Evolutionary conservation across 2,329 filamentous ascomycete genomes (phyloP).

Genomic region (Emydomyces testavorans): DNA sequence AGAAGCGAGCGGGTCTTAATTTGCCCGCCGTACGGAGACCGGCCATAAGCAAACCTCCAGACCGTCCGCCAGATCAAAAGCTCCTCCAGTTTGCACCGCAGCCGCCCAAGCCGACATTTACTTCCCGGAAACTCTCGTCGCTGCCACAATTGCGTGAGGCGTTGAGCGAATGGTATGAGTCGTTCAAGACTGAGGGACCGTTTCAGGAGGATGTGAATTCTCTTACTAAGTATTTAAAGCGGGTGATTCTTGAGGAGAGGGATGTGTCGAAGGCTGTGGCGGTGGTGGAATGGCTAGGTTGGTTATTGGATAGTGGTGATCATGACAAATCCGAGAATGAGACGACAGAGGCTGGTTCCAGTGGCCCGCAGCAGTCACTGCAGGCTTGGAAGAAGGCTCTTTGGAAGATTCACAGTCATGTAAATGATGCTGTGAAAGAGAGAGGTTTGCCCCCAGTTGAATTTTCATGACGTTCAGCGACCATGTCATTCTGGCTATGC

Average conservation of each 20-base stretch:
- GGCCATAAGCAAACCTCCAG: not conserved
- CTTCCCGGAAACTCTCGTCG: slow-evolving; percentile 44
- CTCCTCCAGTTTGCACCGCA: slow-evolving; percentile 40
- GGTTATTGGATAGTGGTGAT: slow-evolving; percentile 28
- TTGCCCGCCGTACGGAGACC: slow-evolving; percentile 18
- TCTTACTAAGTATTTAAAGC: slow-evolving; percentile 58
- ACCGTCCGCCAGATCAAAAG: slow-evolving; percentile 25
- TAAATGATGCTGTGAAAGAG: slow-evolving; percentile 46
- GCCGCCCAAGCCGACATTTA: slow-evolving; percentile 49
- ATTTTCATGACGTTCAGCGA: slow-evolving; percentile 23
- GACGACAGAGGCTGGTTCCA: not conserved
- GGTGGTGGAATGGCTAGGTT: slow-evolving; percentile 53
- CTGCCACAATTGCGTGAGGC: slow-evolving; percentile 59
- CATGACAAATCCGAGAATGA: not conserved
- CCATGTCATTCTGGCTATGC: not conserved
- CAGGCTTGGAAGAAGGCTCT: slow-evolving; percentile 17
- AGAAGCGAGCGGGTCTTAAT: slow-evolving; percentile 44
- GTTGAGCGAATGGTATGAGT: slow-evolving; percentile 61
- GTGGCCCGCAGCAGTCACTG: not conserved
- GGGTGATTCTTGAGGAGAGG: slow-evolving; percentile 62
- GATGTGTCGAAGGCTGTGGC: slow-evolving; percentile 64
- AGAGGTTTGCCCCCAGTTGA: slow-evolving; percentile 48
- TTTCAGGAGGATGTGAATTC: slow-evolving; percentile 67
- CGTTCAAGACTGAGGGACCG: slow-evolving; percentile 62
- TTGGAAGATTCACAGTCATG: slow-evolving; percentile 21